Base-by-base conservation (phyloP, 345 rosid genomes). In the Rubroshorea leprosula region DNA sequence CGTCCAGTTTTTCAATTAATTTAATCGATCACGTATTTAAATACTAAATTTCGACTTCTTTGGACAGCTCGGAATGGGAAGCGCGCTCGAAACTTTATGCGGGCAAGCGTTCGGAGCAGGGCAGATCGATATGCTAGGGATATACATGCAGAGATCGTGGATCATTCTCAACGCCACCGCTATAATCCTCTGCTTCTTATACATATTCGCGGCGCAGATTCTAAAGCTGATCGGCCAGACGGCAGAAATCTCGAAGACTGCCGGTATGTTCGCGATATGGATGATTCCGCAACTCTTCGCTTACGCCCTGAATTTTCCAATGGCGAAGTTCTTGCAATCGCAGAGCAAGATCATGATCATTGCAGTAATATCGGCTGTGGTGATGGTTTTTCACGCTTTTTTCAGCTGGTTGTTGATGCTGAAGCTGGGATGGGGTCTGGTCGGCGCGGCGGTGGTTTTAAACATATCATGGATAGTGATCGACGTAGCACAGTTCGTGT, bases 211-310 rank as follows among this genome's bases (percentile, higher is more conserved):
- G 0, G 64, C 71, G 17, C 73, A 57, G 22, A 6, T 83, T 18
- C 61, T 88, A 49, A 56, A 35, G 55, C 67, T 77, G 17, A 80
- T 88, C 10, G 96, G 93, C 11, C 88, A 88, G 68, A 81, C 83
- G 0, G 49, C 60, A 6, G 56, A 61, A 1, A 78, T 88, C 48
- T 81, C 93, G 1, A 61, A 73, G 54, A 79, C 84, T 2, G 90
- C 93, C 0, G 86, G 90, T 12, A 46, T 10, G 0, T 67, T 85
- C 18, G 51, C 96, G 1, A 16, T 81, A 1, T 81, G 83, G 84
- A 88, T 88, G 96, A 78, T 88, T 11, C 96, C 96, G 3, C 96
- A 85, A 60, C 70, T 85, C 14, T 88, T 83, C 51, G 87, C 85
- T 1, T 88, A 85, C 41, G 84, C 90, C 0, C 13, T 79, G n/a